Percentiles rank a stretch among this genome's conserved stretches.
These are phyloP conservation scores for Amniculicola lignicola DNA, from an alignment of 495 filamentous ascomycete species.

Conservation along the genomic window DNA sequence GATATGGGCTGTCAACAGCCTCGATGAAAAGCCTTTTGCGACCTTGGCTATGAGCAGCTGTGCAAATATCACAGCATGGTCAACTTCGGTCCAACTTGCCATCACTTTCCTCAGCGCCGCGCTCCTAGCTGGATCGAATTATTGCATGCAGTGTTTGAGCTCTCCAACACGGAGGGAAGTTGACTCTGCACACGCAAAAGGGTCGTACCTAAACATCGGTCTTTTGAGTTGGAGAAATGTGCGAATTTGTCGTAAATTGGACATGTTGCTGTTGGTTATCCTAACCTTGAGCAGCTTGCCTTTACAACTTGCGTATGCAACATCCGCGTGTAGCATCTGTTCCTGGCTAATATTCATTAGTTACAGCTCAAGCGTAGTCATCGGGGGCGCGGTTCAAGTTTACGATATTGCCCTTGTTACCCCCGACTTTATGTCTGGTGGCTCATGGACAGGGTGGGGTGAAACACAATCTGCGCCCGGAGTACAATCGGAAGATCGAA, in stretches of 20 bases:
- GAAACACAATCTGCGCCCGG: not conserved
- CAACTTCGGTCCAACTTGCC: not conserved
- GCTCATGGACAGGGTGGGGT: too few relatives aligned
- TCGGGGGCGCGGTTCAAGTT: not conserved
- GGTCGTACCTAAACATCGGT: conserved; percentile 6
- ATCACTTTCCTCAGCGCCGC: conserved; percentile 1
- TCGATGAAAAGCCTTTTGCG: not conserved
- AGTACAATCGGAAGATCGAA: not conserved
- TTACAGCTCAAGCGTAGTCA: not conserved
- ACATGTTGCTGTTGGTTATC: not conserved
- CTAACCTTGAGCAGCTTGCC: not conserved
- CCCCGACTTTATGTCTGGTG: not conserved
- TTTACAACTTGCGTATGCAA: not conserved
- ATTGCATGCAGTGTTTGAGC: conserved; percentile 11
- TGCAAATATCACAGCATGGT: not conserved
- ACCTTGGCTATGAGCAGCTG: not conserved
- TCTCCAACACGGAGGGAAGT: conserved; percentile 5
- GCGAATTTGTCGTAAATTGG: not conserved
- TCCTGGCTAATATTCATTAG: not conserved
- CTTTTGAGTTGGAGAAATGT: conserved; percentile 6
- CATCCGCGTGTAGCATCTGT: not conserved
- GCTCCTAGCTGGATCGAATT: conserved; percentile 10
- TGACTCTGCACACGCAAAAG: conserved; percentile 2
- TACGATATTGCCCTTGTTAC: not conserved
- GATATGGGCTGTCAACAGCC: not conserved